Evolutionary conservation across 2,329 filamentous ascomycete species (phyloP).

Genomic region (Neofusicoccum sp.): DNA sequence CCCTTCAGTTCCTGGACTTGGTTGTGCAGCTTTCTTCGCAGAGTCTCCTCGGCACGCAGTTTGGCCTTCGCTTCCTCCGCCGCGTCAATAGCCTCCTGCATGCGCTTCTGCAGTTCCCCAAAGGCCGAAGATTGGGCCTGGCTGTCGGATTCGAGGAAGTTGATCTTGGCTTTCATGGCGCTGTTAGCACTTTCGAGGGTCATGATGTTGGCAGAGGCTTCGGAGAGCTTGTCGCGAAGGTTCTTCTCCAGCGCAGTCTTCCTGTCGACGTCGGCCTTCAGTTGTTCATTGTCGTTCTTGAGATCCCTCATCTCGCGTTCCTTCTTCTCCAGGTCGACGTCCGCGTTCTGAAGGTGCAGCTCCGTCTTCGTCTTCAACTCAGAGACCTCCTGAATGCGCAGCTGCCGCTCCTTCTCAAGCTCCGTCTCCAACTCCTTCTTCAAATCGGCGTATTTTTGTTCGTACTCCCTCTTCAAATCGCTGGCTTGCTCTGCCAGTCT

Average conservation of each 20-base stretch:
- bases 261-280: slow-evolving; percentile 46
- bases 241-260: slow-evolving; percentile 65
- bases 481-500: slow-evolving; percentile 59
- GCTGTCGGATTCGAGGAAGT: slow-evolving; percentile 86
- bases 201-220: slow-evolving; percentile 43
- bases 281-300: slow-evolving; percentile 54
- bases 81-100: slow-evolving; percentile 73
- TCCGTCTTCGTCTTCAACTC: slow-evolving; percentile 61
- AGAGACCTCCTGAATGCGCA: slow-evolving; percentile 64
- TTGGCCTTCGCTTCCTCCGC: slow-evolving; percentile 76
- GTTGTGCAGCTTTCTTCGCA: slow-evolving; percentile 91
- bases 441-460: slow-evolving; percentile 68
- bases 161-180: slow-evolving; percentile 77
- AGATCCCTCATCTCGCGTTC: slow-evolving; percentile 56
- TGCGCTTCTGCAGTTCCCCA: slow-evolving; percentile 74
- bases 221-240: slow-evolving; percentile 57
- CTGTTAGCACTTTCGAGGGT: slow-evolving; percentile 75
- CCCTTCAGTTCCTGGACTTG: slow-evolving; percentile 97
- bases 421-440: slow-evolving; percentile 66
- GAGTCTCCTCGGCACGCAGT: slow-evolving; percentile 85
- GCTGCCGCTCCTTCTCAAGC: slow-evolving; percentile 65
- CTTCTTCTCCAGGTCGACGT: slow-evolving; percentile 55
- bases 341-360: slow-evolving; percentile 52
- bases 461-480: slow-evolving; percentile 61
- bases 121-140: slow-evolving; percentile 88